phyloP scores from a whole-genome alignment of 108 stramenopile species.

The Skeletonema marinoi region DNA sequence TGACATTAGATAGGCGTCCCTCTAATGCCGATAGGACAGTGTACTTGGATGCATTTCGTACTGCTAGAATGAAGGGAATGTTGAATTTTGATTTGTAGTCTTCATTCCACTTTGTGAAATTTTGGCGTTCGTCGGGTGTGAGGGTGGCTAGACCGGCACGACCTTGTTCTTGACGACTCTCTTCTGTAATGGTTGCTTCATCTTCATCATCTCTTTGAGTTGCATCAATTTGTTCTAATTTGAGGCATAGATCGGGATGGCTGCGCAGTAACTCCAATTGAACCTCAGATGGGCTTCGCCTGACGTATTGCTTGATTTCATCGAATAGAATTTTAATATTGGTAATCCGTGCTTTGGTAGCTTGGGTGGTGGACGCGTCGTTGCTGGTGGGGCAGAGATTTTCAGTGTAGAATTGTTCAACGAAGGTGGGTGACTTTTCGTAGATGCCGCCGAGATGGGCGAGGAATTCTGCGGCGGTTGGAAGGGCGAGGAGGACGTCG shows the following conservation, averaged over 20 bases:
- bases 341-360: constrained; percentile 29
- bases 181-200: constrained; percentile 51
- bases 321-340: constrained; percentile 61
- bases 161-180: constrained; percentile 81
- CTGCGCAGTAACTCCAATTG: constrained; percentile 68
- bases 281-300: constrained; percentile 44
- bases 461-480: constrained; percentile 46
- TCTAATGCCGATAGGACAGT: constrained; percentile 77
- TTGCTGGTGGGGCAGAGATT: constrained; percentile 16
- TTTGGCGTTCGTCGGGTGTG: constrained; percentile 59
- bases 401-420: constrained; percentile 53
- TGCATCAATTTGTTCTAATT: constrained; percentile 6
- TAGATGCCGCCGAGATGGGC: constrained; percentile 81
- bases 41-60: constrained; percentile 82
- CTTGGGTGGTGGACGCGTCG: constrained; percentile 11
- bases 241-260: constrained; percentile 71
- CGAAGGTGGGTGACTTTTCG: constrained; percentile 87
- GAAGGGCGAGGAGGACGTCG: constrained; percentile 37
- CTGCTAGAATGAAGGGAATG: constrained; percentile 89
- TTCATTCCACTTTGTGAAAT: constrained; percentile 62
- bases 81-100: constrained; percentile 70
- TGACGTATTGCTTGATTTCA: constrained; percentile 65
- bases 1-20: constrained; percentile 51
- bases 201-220: constrained; percentile 48
- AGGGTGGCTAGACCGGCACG: constrained; percentile 72